Conservation (phyloP, 192 early-diverging fungal species). For the Backusella westeae region DNA sequence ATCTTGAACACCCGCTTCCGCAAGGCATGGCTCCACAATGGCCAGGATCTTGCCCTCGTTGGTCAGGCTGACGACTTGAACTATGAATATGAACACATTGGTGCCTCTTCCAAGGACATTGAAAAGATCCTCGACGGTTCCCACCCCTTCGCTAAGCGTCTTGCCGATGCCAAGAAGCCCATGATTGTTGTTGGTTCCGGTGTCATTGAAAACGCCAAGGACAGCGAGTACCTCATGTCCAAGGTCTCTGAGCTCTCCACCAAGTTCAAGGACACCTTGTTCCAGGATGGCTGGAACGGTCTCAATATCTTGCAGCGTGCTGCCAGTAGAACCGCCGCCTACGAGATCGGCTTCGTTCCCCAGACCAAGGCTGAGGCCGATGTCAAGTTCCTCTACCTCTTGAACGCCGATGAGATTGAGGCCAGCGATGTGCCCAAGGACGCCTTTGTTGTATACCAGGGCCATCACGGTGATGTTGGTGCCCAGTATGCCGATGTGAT, state of each 20-base stretch:
- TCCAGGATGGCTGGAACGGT: constrained; percentile 84
- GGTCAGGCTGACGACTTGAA: constrained; percentile 79
- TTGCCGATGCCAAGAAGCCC: constrained; percentile 86
- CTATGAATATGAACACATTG: constrained; percentile 90
- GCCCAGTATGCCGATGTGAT: constrained; percentile 95
- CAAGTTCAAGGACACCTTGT: constrained; percentile 64
- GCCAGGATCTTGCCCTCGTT: constrained; percentile 77
- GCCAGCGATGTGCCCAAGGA: constrained; percentile 76
- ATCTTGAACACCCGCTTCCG: constrained; percentile 96
- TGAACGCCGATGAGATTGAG: constrained; percentile 87
- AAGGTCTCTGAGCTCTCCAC: constrained; percentile 73
- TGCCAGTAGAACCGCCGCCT: constrained; percentile 84
- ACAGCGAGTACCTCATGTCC: constrained; percentile 71
- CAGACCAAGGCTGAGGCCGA: constrained; percentile 39
- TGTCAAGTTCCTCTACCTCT: constrained; percentile 83
- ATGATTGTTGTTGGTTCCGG: constrained; percentile 86
- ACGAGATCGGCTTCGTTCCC: constrained; percentile 87
- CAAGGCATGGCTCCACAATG: constrained; percentile 86
- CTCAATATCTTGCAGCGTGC: constrained; percentile 88
- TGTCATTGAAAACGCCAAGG: constrained; percentile 68
- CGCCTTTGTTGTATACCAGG: constrained; percentile 99
- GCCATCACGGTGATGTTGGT: constrained; percentile 97
- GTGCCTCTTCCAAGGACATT: constrained; percentile 59
- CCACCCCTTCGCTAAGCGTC: constrained; percentile 71
- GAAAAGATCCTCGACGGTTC: constrained; percentile 66